These are phyloP conservation scores for Elsinoe necatrix DNA, from an alignment of 2,329 filamentous ascomycete genomes.

Conservation along the genomic window DNA sequence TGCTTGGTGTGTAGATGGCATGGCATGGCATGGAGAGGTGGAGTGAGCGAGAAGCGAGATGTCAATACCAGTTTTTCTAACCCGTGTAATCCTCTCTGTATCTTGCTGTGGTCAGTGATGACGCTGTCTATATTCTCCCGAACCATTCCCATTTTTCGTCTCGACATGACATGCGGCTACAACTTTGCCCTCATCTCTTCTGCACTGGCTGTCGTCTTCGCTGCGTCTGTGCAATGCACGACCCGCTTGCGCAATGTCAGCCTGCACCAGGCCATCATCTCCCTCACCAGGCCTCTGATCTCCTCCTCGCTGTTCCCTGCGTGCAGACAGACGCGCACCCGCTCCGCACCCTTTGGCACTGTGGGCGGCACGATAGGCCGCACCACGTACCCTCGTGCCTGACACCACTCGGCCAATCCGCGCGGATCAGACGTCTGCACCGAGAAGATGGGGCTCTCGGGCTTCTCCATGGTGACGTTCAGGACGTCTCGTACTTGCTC, in stretches of 20 bases:
- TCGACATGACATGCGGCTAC: neutral
- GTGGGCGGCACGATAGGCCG: constrained; percentile 61
- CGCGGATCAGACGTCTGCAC: constrained; percentile 52
- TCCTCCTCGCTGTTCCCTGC: constrained; percentile 54
- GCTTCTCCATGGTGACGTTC: constrained; percentile 29
- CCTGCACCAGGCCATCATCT: constrained; percentile 43
- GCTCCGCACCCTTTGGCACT: constrained; percentile 53
- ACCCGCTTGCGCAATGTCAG: neutral
- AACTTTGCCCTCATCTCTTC: constrained; percentile 7
- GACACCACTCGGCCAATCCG: constrained; percentile 51
- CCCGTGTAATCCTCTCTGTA: neutral
- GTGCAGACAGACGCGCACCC: constrained; percentile 60
- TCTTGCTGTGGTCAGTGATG: neutral
- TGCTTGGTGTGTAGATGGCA: constrained; percentile 44
- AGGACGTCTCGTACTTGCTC: constrained; percentile 21
- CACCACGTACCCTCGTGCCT: constrained; percentile 51
- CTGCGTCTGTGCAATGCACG: neutral
- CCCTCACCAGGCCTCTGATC: constrained; percentile 45
- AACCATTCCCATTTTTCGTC: neutral
- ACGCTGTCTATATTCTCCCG: neutral
- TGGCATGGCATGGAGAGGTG: neutral
- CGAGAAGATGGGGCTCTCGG: constrained; percentile 56
- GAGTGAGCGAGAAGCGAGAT: neutral
- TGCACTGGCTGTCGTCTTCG: neutral
- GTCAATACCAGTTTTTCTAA: constrained; percentile 10